Evolutionary conservation across 1,284 basidiomycete species (phyloP), one percentile per base, ranked within the genome.

Genomic region (Porodaedalea pini): DNA sequence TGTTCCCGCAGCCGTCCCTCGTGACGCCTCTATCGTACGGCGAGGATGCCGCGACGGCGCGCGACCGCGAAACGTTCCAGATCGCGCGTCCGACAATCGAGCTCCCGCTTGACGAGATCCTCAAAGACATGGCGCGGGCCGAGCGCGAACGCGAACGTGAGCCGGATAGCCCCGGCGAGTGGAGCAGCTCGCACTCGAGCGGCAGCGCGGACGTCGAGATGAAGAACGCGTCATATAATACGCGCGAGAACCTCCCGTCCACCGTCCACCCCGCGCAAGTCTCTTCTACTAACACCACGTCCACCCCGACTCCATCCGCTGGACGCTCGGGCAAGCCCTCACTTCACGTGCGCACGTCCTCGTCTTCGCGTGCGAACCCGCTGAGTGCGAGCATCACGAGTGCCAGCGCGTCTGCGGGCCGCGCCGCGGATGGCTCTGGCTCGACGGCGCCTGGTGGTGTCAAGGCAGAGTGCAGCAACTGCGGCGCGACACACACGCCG

Each of bases 391-490:
- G 82, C 61, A 84, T 85, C 31, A 86, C 83, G 7, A 79, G 80
- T 47, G 82, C 81, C 36, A 81, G 74, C 61, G 66, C 54, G 19
- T 47, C 54, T 49, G 47, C 34, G 5, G 17, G 23, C 1, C 25
- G n/a, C 55, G 27, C 15, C 25, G 1, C 27, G 19, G 15, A 44
- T 21, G 23, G 27, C 37, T 13, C 29, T 31, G 15, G 63, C n/a
- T 63, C 64, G 39, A 66, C 78, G 32, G 80, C 80, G 2, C 87
- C 87, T 1, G 85, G 86, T n/a, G 86, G 88, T 39, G 85, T 87
- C 61, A 91, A 90, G 72, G 86, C 86, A 8, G 89, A 91, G 65
- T 90, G 88, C 65, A 85, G 84, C 11, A 90, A 91, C 70, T 91
- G 88, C 64, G 88, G 89, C 31, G 88, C 89, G 3, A 91, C 87